Evolutionary conservation across 2,329 filamentous ascomycete genomes (phyloP), one percentile per base, ranked within the genome.

Genomic region (Gliomastix tumulicola): DNA sequence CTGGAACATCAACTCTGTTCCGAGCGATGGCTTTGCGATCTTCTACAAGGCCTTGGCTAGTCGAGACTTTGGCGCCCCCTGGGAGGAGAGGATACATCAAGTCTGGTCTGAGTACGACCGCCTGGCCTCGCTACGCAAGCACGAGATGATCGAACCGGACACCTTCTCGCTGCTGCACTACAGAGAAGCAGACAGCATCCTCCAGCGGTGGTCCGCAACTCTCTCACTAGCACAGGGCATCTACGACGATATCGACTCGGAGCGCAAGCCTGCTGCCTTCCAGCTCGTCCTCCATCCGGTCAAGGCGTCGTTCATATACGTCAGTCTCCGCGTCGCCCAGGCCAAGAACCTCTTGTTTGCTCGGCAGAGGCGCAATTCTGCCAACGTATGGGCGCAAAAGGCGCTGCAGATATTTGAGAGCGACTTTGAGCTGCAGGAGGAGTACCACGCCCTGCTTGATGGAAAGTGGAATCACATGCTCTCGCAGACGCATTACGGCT

Each of bases 251-350:
- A 51, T 79, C 1, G 51, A 62, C 0, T 47, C 53, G 0, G 59
- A 60, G 2, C 59, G 65, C 7, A 67, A 69, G 38, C 60, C 74
- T 1, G 66, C 75, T 0, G 74, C 76, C 45, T 82, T 78, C 50
- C 67, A 83, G 44, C 68, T 77, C 40, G 63, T 82, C 8, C 62
- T 79, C 6, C 75, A 82, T 37, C 76, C 78, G 0, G 66, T 75
- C 32, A 68, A 72, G 23, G 75, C 76, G 4, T 74, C 68, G 3
- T 63, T 68, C n/a, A 70, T 72, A 23, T 70, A 72, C 40, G 65
- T 68, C 15, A 62, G 68, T 28, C 65, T 70, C 21, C 65, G 63
- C 36, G 62, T 70, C 11, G 64, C 56, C 2, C 57, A 59, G 13
- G 68, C 59, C 2, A 60, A 53, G 22, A 79, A 82, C 42, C 65